Evolutionary conservation across 768 basidiomycete species (phyloP).

Genomic region (Kwoniella bestiolae): DNA sequence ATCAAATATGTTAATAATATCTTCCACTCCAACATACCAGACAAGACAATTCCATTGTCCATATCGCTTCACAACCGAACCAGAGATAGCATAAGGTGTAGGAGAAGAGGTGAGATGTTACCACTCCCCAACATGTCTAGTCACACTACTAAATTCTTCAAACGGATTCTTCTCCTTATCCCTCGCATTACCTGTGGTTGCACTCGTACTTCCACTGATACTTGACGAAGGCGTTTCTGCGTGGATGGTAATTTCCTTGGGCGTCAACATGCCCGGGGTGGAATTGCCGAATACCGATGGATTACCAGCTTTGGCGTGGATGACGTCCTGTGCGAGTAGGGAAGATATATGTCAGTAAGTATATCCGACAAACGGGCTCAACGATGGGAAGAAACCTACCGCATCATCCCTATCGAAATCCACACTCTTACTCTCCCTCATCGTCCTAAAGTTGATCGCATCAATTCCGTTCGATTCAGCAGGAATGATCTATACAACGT

Average conservation of each 20-base stretch:
- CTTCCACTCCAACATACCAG: neutral
- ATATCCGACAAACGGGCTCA: too few species aligned
- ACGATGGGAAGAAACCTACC: too few species aligned
- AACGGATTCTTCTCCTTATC: slow-evolving; percentile 71
- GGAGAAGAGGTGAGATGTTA: neutral
- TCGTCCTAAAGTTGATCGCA: slow-evolving; percentile 83
- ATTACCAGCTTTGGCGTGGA: slow-evolving; percentile 56
- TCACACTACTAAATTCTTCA: slow-evolving; percentile 86
- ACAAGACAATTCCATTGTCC: neutral
- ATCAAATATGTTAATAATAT: too few species aligned
- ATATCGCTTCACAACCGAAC: neutral
- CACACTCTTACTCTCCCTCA: slow-evolving; percentile 88
- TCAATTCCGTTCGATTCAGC: slow-evolving; percentile 76
- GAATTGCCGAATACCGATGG: slow-evolving; percentile 47
- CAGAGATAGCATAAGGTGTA: neutral
- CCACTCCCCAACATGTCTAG: slow-evolving; percentile 59
- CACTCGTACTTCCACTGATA: slow-evolving; percentile 10
- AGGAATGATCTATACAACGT: slow-evolving; percentile 77
- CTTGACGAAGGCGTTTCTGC: slow-evolving; percentile 10
- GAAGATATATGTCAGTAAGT: slow-evolving; percentile 54
- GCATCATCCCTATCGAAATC: slow-evolving; percentile 66
- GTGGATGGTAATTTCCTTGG: slow-evolving; percentile 45
- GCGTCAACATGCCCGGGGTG: slow-evolving; percentile 56
- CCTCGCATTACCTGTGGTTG: slow-evolving; percentile 10
- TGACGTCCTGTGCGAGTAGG: slow-evolving; percentile 45